Evolutionary conservation across 1,284 basidiomycete genomes (phyloP), one percentile per base, ranked within the genome.

Genomic region (Wallemia ichthyophaga): DNA sequence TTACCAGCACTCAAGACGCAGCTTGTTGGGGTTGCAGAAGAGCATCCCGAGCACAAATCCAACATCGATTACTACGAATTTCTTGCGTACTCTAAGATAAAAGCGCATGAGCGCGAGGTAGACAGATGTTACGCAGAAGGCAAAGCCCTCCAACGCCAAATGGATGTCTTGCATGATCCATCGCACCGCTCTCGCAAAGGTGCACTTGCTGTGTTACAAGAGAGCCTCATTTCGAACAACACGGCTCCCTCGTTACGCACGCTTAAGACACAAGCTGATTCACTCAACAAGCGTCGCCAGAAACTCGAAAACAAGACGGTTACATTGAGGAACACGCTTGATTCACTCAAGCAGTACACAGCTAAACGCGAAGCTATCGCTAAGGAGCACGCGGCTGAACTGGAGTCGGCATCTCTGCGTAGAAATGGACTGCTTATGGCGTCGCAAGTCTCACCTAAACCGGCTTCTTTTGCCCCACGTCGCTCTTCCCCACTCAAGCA

Each of bases 1-100:
- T 66, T 84, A 25, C 71, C 76, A 15, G 37, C 37, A 48, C 37
- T 48, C 37, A 48, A 48, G n/a, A 19, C 37, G 3, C 37, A 48
- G 37, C 37, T 48, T 19, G 37, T 48, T 15, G 37, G 37, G 3
- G 37, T 48, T 21, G 37, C 37, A 11, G 37, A 48, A 19, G 37
- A 48, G 37, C n/a, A 17, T 5, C 37, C 37, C 7, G 37, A 48
- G n/a, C 9, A 19, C n/a, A 48, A 19, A 48, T 48, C 37, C 11
- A 48, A 48, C 37, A 19, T 48, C n/a, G 37, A 48, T 21, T 48
- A 48, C 37, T 48, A 48, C n/a, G 37, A 48, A 19, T 48, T 48
- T 19, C 37, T 48, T 21, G 37, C 37, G 7, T 19, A 48, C 7
- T 5, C 37, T 17, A 48, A 48, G 37, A 48, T 48, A 3, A 21